Evolutionary conservation across 345 rosid genomes (phyloP).

Genomic region (Moricandia moricandioides): DNA sequence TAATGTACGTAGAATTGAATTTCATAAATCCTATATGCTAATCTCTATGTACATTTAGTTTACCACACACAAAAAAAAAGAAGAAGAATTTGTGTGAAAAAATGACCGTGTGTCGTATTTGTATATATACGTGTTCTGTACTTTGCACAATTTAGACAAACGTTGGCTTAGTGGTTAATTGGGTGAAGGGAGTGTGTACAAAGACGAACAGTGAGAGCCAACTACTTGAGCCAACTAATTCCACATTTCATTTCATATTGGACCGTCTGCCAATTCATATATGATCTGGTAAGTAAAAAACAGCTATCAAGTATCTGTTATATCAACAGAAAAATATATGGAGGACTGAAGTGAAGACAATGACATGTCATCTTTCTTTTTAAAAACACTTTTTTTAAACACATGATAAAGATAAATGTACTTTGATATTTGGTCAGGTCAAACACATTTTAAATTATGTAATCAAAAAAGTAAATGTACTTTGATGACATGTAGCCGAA

Average conservation of each 20-base stretch:
- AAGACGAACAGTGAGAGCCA: slow-evolving; percentile 24
- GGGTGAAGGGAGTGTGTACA: slow-evolving; percentile 9
- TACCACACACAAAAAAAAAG: not conserved
- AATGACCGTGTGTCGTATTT: no score
- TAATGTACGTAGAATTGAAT: not conserved
- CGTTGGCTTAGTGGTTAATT: slow-evolving; percentile 4
- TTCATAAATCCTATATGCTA: not conserved
- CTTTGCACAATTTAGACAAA: not conserved
- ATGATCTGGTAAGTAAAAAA: not conserved
- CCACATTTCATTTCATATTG: not conserved
- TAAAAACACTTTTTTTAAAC: no score
- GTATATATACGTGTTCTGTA: not conserved
- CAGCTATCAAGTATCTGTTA: no score
- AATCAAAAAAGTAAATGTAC: no score
- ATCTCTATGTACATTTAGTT: not conserved
- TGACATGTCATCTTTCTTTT: slow-evolving; percentile 53
- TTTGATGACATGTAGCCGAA: no score
- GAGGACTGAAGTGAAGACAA: slow-evolving; percentile 39
- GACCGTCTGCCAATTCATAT: not conserved
- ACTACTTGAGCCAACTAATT: slow-evolving; percentile 32
- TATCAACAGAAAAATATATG: not conserved
- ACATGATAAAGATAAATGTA: no score
- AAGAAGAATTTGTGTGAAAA: no score
- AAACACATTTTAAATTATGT: no score
- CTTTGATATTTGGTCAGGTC: no score